Conservation (phyloP, 169 alveolate genomes). For the Plasmodium relictum region DNA sequence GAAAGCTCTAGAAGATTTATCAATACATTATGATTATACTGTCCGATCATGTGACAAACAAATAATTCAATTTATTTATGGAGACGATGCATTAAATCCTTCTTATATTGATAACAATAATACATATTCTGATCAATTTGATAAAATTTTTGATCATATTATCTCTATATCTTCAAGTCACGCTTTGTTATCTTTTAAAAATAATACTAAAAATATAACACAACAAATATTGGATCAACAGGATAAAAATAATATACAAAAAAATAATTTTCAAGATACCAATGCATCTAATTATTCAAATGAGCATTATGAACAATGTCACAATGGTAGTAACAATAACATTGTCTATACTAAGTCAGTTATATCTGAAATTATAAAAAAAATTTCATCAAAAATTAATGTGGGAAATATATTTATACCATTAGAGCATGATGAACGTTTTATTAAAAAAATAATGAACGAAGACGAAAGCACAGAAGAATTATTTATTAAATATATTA, state of each 20-base stretch:
- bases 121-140: constrained; percentile 49
- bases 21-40: constrained; percentile 96
- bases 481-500: not conserved
- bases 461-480: not conserved
- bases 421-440: constrained; percentile 16
- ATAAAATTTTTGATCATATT: constrained; percentile 41
- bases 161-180: constrained; percentile 52
- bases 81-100: constrained; percentile 98
- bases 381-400: not conserved
- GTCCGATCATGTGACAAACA: constrained; percentile 97
- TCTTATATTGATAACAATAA: constrained; percentile 74
- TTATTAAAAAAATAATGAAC: constrained; percentile 11
- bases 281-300: too few species aligned
- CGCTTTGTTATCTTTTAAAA: constrained; percentile 5
- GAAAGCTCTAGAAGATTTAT: constrained; percentile 97
- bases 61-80: constrained; percentile 97
- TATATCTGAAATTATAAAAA: constrained; percentile 4
- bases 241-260: not conserved
- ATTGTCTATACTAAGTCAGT: not conserved
- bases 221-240: not conserved
- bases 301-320: not conserved
- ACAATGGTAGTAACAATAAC: not conserved
- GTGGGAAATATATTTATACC: constrained; percentile 20
- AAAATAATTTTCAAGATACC: not conserved
- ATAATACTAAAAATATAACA: not conserved